A percentile compares a stretch with the other conserved stretches of the same genome.
Conservation (phyloP, 2,329 filamentous ascomycete species). For the Venturia aucupariae region DNA sequence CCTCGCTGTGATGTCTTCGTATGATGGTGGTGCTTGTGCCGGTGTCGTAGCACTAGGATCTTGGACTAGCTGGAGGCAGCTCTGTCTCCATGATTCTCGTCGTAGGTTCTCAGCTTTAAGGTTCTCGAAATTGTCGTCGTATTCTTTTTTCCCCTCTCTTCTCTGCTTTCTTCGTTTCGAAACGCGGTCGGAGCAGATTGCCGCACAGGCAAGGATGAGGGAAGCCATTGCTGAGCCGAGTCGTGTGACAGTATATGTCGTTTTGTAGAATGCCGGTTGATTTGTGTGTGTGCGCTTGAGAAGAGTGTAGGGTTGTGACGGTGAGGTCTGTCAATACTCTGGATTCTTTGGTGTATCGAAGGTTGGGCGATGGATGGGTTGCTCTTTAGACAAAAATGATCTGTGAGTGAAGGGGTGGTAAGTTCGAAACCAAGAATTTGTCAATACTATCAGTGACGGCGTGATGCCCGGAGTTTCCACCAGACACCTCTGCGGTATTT, state of each 20-base stretch:
- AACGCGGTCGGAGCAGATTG: conserved; percentile 14
- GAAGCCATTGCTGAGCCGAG: conserved; percentile 15
- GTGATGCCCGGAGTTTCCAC: not conserved
- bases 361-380: not conserved
- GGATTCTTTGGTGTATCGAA: not conserved
- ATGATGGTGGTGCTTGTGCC: not conserved
- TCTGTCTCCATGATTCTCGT: conserved; percentile 14
- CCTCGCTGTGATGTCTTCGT: not conserved
- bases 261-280: not conserved
- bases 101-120: conserved; percentile 16
- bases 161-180: conserved; percentile 11
- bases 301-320: not conserved
- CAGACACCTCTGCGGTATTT: not conserved
- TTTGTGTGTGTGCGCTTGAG: too few species aligned
- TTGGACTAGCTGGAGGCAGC: not conserved
- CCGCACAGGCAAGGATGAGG: conserved; percentile 15
- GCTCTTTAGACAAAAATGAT: not conserved
- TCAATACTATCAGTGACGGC: not conserved
- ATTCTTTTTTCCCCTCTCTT: conserved; percentile 15
- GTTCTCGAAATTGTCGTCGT: conserved; percentile 16
- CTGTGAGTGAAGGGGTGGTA: not conserved
- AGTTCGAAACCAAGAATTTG: not conserved
- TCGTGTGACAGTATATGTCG: not conserved
- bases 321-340: not conserved
- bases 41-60: not conserved